Evolutionary conservation across 441 rosid genomes (phyloP).

Genomic region (Erodium trifolium): DNA sequence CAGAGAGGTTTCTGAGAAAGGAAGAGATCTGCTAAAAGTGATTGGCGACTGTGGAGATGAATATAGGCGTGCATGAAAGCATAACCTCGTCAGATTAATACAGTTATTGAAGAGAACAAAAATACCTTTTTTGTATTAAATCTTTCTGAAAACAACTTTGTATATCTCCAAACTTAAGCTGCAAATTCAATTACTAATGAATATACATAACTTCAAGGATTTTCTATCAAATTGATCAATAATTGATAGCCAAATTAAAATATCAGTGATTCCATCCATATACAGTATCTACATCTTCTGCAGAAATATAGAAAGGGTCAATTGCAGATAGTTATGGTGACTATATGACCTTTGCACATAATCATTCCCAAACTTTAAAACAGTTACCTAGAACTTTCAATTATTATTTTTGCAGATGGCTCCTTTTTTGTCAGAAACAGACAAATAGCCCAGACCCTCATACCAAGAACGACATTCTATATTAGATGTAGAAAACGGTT

Average conservation of each 20-base stretch:
- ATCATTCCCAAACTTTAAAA: no score
- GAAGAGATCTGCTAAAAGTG: slow-evolving; percentile 66
- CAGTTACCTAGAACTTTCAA: no score
- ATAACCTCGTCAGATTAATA: background rate
- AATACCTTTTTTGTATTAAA: background rate
- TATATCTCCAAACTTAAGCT: background rate
- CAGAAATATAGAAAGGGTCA: no score
- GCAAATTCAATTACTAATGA: background rate
- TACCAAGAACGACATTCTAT: no score
- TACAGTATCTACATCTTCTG: background rate
- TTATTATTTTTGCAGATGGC: no score
- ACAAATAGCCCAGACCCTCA: no score
- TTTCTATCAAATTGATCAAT: background rate
- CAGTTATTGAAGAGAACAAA: background rate
- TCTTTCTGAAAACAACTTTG: background rate
- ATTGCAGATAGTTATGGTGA: no score
- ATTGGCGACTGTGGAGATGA: slow-evolving; percentile 97
- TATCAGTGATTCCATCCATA: background rate
- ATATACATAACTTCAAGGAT: background rate
- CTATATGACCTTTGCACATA: no score
- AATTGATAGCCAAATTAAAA: background rate
- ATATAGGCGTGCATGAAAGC: slow-evolving; percentile 36
- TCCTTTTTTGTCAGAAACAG: no score
- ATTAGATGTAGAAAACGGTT: no score
- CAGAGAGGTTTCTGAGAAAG: slow-evolving; percentile 37